Evolutionary conservation across 768 basidiomycete species (phyloP).

Genomic region (Podaxis rugospora): DNA sequence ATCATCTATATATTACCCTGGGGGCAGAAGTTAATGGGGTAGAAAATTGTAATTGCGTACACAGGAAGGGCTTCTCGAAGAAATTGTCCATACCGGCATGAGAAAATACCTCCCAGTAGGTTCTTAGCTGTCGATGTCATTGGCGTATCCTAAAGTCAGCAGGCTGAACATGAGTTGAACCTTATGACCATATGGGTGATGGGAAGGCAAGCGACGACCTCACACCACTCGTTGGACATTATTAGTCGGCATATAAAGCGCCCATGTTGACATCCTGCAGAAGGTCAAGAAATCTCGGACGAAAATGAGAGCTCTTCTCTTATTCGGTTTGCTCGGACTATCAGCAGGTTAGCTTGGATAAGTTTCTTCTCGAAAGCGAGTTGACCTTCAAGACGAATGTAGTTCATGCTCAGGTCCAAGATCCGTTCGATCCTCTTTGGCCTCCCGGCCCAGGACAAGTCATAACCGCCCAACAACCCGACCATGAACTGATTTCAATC

Average conservation of each 20-base stretch:
- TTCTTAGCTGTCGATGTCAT: background rate
- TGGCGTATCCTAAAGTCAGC: conserved; percentile 2
- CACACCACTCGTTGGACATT: background rate
- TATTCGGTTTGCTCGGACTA: background rate
- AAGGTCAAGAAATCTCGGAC: background rate
- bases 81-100: background rate
- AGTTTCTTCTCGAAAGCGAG: background rate
- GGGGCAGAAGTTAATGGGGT: background rate
- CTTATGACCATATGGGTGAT: background rate
- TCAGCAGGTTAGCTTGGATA: background rate
- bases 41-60: background rate
- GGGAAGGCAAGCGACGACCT: background rate
- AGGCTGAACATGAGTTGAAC: conserved; percentile 1
- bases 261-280: background rate
- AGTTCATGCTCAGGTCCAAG: conserved; percentile 1
- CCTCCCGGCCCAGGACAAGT: conserved; percentile 43
- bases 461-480: conserved; percentile 38
- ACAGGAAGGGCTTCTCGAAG: conserved; percentile 1
- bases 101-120: background rate
- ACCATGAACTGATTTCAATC: conserved; percentile 39
- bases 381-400: background rate
- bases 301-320: background rate
- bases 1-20: background rate
- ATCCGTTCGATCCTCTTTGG: conserved; percentile 26
- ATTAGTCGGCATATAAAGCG: background rate